Evolutionary conservation across 805 yeast species (phyloP), one percentile per base, ranked within the genome.

Genomic region (Monosporozyma siamensis): DNA sequence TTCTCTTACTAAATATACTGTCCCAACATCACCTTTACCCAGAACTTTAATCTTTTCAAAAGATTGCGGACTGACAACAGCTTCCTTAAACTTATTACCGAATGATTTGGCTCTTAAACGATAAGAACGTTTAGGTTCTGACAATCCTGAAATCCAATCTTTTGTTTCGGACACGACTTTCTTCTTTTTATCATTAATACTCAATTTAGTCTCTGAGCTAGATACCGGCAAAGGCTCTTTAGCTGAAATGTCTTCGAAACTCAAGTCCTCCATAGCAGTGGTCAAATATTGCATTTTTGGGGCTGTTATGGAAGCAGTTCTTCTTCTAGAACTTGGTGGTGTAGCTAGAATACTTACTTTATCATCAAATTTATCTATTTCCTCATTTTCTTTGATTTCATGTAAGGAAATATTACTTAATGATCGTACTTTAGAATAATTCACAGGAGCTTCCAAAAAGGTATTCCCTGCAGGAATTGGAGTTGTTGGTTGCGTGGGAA

Each of bases 1-100:
- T 53, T 94, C 96, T 47, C 82, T 74, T 4, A 92, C 99, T 22
- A 92, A 67, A 55, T 85, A 92, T 20, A 92, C 99, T 60, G 87
- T 89, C 3, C 99, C 99, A 29, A 92, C 97, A 56, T 92, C 98
- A 44, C 99, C 99, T 58, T 86, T 86, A 4, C 99, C 99, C 39
- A 92, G 66, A n/a, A 92, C 66, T 51, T 85, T 78, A 42, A 92
- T 76, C 59, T 87, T 90, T 51, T 89, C 96, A 60, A 92, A 92
- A 22, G 92, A 82, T 36, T 76, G 75, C 2, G 95, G 94, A 5
- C 81, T 75, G 17, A 94, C 99, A 55, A 83, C 87, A 8, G 82
- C 87, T 48, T 79, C 82, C 43, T 77, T 71, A 29, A 80, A 72
- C 54, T 79, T 84, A 43, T 82, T 82, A 10, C 95, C 77, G 44